Evolutionary conservation across 768 basidiomycete genomes (phyloP), one percentile per base, ranked within the genome.

Genomic region (Tricholoma terreum): DNA sequence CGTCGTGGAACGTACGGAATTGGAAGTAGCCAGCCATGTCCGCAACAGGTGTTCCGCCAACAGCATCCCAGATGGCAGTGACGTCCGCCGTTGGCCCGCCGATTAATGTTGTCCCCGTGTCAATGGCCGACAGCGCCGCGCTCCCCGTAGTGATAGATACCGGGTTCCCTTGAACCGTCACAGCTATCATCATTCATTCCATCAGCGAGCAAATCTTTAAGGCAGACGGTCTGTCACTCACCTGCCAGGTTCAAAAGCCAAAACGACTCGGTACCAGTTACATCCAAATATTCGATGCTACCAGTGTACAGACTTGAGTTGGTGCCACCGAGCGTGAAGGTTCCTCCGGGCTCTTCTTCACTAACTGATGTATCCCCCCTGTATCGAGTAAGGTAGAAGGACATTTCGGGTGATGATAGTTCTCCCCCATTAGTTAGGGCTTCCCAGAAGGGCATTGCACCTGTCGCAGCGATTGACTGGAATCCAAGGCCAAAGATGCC

Each of bases 21-120:
- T 80, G 71, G 65, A 78, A 99, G 77, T 90, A 89, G 12, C 95
- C 72, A 24, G 59, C 57, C 0, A 60, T 61, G 10, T 89, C 70
- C 0, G 79, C 62, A 17, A 66, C 56, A 15, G 14, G 45, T 15
- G 9, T 15, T 19, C 83, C 83, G 6, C 82, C 78, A 24, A 98
- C 84, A 8, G 83, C 78, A 1, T 67, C 68, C 78, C 85, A 98
- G 53, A 98, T 77, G n/a, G 76, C 70, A 15, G 70, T 57, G 6
- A 91, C 84, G 46, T 84, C 80, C 1, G 59, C 68, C 0, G 83
- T 71, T 0, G 97, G 95, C 0, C 87, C 96, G 21, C 90, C 95
- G 56, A 99, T 90, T 55, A 98, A 81, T 2, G 94, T 96, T 0
- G 96, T 98, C 22, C 94, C 95, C 0, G 94, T 97, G 67, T 98